A percentile compares a stretch with the other conserved stretches of the same genome.
phyloP scores from a whole-genome alignment of 164 flowering plant species.

The Saururus chinensis region DNA sequence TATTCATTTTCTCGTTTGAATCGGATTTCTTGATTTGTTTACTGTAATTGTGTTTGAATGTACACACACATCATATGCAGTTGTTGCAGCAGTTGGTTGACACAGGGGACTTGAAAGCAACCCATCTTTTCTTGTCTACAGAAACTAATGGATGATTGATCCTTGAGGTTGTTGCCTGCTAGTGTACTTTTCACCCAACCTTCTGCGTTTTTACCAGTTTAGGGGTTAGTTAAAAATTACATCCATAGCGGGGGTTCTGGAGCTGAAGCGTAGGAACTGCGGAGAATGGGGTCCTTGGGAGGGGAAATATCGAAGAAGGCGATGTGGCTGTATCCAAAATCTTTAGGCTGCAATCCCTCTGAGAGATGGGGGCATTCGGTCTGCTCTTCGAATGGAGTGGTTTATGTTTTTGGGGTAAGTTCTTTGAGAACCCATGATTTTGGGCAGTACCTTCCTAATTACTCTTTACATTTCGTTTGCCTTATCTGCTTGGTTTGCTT shows the following conservation, averaged over 20 bases:
- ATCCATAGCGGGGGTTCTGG: neutral
- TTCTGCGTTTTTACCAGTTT: conserved; percentile 11
- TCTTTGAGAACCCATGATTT: neutral
- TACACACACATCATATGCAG: neutral
- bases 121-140: conserved; percentile 95
- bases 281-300: conserved; percentile 21
- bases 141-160: conserved; percentile 58
- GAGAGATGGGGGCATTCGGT: conserved; percentile 99
- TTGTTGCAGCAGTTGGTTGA: conserved; percentile 41
- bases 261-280: conserved; percentile 5
- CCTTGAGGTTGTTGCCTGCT: conserved; percentile 15
- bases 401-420: conserved; percentile 87
- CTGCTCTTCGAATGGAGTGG: conserved; percentile 50
- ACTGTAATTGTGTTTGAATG: neutral
- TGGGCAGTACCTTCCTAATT: neutral
- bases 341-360: conserved; percentile 59
- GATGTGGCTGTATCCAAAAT: conserved; percentile 93
- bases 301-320: conserved; percentile 46
- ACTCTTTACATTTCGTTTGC: neutral
- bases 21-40: neutral
- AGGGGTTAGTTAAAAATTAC: neutral
- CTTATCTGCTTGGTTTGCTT: neutral
- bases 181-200: conserved; percentile 40
- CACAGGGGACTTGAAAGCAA: conserved; percentile 86
- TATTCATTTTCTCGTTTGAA: neutral